phyloP scores from a whole-genome alignment of 2,329 filamentous ascomycete genomes.

The Thelonectria rubi region DNA sequence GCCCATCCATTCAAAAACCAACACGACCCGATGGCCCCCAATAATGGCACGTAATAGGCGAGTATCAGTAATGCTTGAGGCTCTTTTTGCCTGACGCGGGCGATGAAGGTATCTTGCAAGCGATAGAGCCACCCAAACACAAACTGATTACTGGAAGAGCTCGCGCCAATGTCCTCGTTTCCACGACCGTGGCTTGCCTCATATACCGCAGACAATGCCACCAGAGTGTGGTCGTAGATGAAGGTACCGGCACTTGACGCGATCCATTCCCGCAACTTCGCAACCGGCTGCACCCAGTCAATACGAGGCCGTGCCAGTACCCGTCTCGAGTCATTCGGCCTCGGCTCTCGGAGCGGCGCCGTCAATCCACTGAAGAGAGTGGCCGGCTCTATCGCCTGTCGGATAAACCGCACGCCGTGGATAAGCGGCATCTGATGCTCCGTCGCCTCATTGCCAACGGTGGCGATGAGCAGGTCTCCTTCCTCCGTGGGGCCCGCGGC shows the following conservation, averaged over 20 bases:
- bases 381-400: constrained; percentile 39
- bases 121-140: constrained; percentile 45
- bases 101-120: constrained; percentile 40
- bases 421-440: constrained; percentile 42
- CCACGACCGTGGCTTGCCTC: constrained; percentile 40
- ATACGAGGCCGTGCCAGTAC: constrained; percentile 33
- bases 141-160: constrained; percentile 29
- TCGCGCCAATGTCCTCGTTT: constrained; percentile 25
- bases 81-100: constrained; percentile 39
- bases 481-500: constrained; percentile 42
- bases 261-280: constrained; percentile 36
- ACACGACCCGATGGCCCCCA: constrained; percentile 19
- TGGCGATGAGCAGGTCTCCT: constrained; percentile 44
- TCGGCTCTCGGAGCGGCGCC: constrained; percentile 31
- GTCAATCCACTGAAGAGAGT: constrained; percentile 42
- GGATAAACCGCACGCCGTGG: constrained; percentile 40
- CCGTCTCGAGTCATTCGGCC: constrained; percentile 19
- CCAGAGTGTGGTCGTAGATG: constrained; percentile 37
- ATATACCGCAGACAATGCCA: constrained; percentile 37
- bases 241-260: constrained; percentile 36
- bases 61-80: constrained; percentile 40
- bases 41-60: constrained; percentile 36
- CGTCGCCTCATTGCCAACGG: constrained; percentile 32
- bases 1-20: constrained; percentile 20
- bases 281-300: constrained; percentile 37